Percentiles rank a stretch among this genome's conserved stretches.
Conservation (phyloP, 805 yeast species). For the Hanseniaspora pseudoguilliermondii region DNA sequence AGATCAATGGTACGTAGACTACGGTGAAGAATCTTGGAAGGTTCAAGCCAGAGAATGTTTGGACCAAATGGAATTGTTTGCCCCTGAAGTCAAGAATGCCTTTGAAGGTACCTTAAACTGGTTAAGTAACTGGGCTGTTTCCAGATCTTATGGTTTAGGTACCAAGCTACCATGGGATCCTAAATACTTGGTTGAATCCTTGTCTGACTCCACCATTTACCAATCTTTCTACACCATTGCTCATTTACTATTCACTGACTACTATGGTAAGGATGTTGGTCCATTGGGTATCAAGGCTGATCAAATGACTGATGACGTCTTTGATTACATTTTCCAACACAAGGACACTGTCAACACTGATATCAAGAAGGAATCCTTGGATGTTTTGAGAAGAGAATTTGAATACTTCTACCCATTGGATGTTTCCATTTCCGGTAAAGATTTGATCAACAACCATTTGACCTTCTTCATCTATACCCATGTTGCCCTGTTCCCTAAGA, state of each 20-base stretch:
- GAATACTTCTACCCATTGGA: conserved; percentile 95
- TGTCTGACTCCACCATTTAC: conserved; percentile 91
- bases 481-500: conserved; percentile 82
- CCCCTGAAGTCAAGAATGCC: conserved; percentile 75
- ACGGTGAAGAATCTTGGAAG: conserved; percentile 91
- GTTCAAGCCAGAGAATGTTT: conserved; percentile 68
- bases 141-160: conserved; percentile 93
- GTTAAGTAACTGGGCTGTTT: conserved; percentile 97
- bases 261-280: conserved; percentile 67
- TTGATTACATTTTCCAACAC: conserved; percentile 77
- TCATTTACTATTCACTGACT: conserved; percentile 75
- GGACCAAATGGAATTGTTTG: conserved; percentile 59
- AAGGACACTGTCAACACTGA: conserved; percentile 40
- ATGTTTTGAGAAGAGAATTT: conserved; percentile 77
- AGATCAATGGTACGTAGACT: conserved; percentile 96
- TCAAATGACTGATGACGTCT: conserved; percentile 83
- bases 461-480: conserved; percentile 90
- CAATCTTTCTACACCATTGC: conserved; percentile 88
- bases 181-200: conserved; percentile 80
- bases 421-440: conserved; percentile 86
- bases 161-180: conserved; percentile 95
- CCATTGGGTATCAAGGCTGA: conserved; percentile 62
- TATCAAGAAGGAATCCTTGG: conserved; percentile 55
- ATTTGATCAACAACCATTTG: conserved; percentile 91
- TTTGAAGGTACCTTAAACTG: conserved; percentile 90